Conservation (phyloP, 148 eudicot species). For the Silene uniflora region DNA sequence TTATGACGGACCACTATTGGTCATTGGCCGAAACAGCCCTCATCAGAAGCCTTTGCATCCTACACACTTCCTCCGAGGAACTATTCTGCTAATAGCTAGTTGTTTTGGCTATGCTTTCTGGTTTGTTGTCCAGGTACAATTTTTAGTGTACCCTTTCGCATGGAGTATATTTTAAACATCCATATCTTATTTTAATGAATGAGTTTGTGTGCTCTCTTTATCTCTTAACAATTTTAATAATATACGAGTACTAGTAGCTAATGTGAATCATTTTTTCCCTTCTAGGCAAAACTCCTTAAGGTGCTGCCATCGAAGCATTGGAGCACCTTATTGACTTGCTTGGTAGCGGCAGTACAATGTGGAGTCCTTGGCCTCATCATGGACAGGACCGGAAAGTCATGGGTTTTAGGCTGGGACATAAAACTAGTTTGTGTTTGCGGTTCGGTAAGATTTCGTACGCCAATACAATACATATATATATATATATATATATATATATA, state of each 20-base stretch:
- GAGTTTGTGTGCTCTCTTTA: no score
- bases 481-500: no score
- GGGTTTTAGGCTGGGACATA: slow-evolving; percentile 53
- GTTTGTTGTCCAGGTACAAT: slow-evolving; percentile 57
- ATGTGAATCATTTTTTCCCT: no score
- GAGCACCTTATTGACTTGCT: slow-evolving; percentile 47
- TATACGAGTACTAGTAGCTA: no score
- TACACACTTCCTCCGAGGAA: slow-evolving; percentile 40
- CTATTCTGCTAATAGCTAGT: slow-evolving; percentile 36
- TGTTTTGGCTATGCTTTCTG: slow-evolving; percentile 43
- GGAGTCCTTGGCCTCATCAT: slow-evolving; percentile 43
- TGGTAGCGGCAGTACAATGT: slow-evolving; percentile 50
- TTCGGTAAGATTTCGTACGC: slow-evolving; percentile 60
- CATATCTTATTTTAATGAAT: no score
- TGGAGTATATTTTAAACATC: no score
- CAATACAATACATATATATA: no score
- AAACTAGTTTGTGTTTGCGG: slow-evolving; percentile 46
- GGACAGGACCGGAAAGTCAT: slow-evolving; percentile 27
- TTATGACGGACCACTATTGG: slow-evolving; percentile 39
- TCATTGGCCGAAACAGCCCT: not conserved
- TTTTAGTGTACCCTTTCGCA: no score
- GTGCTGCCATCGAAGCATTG: slow-evolving; percentile 46
- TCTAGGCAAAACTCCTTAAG: slow-evolving; percentile 45
- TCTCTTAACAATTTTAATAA: no score
- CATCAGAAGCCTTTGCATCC: not conserved